These are phyloP conservation scores for Penium margaritaceum DNA, from an alignment of 139 green algal species.

Conservation along the genomic window DNA sequence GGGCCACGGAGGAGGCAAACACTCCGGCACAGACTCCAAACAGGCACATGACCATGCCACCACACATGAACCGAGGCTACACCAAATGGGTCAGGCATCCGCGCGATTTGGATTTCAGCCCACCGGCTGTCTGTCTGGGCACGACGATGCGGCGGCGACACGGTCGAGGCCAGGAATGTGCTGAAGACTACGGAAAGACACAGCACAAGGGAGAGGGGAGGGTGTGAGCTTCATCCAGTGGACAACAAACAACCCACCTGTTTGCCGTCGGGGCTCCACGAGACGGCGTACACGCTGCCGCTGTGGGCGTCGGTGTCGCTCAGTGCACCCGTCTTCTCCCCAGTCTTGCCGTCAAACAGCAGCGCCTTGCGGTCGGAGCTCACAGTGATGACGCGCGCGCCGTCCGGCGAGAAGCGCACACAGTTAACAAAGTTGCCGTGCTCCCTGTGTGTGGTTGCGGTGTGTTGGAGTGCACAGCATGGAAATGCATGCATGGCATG, in stretches of 20 bases:
- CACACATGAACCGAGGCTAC: too few species aligned
- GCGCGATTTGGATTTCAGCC: too few species aligned
- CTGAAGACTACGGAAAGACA: neutral
- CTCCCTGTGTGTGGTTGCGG: too few species aligned
- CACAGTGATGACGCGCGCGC: constrained; percentile 38
- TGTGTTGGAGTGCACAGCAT: too few species aligned
- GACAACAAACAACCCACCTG: too few species aligned
- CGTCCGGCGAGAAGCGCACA: constrained; percentile 52
- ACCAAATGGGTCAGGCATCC: too few species aligned
- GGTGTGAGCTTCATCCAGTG: too few species aligned
- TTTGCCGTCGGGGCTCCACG: constrained; percentile 43
- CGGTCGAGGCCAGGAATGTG: neutral
- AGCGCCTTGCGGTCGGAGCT: constrained; percentile 46
- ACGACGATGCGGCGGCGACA: neutral
- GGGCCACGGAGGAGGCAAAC: too few species aligned
- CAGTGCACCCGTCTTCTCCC: constrained; percentile 28
- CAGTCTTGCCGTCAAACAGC: constrained; percentile 39
- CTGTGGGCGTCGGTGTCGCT: constrained; percentile 15
- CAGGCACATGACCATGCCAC: too few species aligned
- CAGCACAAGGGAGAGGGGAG: neutral
- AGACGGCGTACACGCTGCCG: constrained; percentile 44
- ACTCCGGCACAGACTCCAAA: too few species aligned
- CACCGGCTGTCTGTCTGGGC: neutral
- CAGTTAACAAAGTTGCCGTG: constrained; percentile 58
- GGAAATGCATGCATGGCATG: too few species aligned